Conservation (phyloP, 345 rosid species). For the Salix exigua region DNA sequence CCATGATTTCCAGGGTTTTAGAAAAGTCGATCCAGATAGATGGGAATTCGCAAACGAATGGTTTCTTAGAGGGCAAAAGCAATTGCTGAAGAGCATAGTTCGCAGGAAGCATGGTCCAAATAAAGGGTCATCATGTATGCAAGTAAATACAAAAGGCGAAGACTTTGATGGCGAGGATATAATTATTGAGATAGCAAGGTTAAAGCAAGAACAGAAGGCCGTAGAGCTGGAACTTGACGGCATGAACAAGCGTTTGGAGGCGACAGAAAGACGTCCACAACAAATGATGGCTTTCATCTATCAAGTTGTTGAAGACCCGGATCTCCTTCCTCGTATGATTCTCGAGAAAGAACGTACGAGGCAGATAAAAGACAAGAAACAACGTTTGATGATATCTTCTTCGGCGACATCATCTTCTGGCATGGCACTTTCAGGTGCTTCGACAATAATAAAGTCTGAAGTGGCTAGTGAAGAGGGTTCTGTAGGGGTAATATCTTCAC, state of each 20-base stretch:
- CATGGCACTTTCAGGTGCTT: constrained; percentile 40
- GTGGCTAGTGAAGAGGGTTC: constrained; percentile 43
- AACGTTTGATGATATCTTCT: constrained; percentile 40
- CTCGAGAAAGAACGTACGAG: constrained; percentile 46
- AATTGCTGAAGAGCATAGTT: constrained; percentile 19
- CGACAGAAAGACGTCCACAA: constrained; percentile 79
- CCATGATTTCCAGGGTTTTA: constrained; percentile 13
- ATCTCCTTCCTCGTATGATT: constrained; percentile 63
- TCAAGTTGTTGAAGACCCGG: constrained; percentile 79
- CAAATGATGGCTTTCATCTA: constrained; percentile 88
- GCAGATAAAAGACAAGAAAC: constrained; percentile 41
- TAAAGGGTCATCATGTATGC: constrained; percentile 4
- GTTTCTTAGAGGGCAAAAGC: constrained; percentile 28
- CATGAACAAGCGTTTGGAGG: constrained; percentile 68
- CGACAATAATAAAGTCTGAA: constrained; percentile 52
- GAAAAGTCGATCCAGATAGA: constrained; percentile 30
- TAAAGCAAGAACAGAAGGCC: constrained; percentile 66
- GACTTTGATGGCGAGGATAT: constrained; percentile 64
- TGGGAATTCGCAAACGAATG: constrained; percentile 35
- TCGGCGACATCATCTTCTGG: constrained; percentile 35
- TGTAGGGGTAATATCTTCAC: constrained; percentile 37
- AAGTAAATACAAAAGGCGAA: constrained; percentile 17
- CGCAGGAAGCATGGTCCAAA: constrained; percentile 12
- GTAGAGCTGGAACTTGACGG: constrained; percentile 58
- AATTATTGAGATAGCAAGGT: constrained; percentile 57